Conservation (phyloP, 2,329 filamentous ascomycete genomes). For the Penicillium sp. region DNA sequence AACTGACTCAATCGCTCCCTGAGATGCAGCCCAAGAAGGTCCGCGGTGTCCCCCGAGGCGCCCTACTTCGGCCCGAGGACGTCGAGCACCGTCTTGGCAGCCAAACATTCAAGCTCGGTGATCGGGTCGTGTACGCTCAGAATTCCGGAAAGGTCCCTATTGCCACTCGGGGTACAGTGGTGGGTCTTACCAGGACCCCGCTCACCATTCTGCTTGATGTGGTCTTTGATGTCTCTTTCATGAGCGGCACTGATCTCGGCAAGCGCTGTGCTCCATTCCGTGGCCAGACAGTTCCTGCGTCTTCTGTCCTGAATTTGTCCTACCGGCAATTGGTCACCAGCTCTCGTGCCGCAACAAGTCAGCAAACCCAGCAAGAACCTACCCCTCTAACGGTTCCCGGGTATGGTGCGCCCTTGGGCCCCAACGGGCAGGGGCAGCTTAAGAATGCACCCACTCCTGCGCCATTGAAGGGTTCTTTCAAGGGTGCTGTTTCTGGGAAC, state of each 20-base stretch:
- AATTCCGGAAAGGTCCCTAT: constrained; percentile 95
- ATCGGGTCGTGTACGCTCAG: constrained; percentile 89
- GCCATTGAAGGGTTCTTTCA: constrained; percentile 60
- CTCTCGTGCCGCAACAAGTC: constrained; percentile 42
- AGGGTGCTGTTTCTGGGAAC: constrained; percentile 55
- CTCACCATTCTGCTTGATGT: constrained; percentile 82
- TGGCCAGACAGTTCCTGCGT: constrained; percentile 83
- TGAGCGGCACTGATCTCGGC: constrained; percentile 91
- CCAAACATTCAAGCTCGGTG: constrained; percentile 80
- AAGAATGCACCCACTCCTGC: constrained; percentile 56
- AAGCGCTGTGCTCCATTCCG: constrained; percentile 91
- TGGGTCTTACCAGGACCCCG: constrained; percentile 86
- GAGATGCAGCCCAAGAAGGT: constrained; percentile 67
- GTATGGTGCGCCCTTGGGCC: constrained; percentile 58
- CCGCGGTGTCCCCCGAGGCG: constrained; percentile 78
- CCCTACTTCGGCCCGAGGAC: constrained; percentile 88
- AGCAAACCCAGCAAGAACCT: constrained; percentile 57
- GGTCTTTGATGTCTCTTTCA: constrained; percentile 91
- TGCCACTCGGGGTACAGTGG: constrained; percentile 86
- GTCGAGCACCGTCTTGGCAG: constrained; percentile 89
- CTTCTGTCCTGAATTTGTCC: constrained; percentile 85
- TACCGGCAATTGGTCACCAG: constrained; percentile 74
- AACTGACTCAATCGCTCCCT: constrained; percentile 53
- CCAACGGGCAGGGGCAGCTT: constrained; percentile 62
- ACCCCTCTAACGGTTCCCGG: constrained; percentile 55